These are phyloP conservation scores for Pseudodiploospora longispora DNA, from an alignment of 2,329 filamentous ascomycete genomes.

Conservation along the genomic window DNA sequence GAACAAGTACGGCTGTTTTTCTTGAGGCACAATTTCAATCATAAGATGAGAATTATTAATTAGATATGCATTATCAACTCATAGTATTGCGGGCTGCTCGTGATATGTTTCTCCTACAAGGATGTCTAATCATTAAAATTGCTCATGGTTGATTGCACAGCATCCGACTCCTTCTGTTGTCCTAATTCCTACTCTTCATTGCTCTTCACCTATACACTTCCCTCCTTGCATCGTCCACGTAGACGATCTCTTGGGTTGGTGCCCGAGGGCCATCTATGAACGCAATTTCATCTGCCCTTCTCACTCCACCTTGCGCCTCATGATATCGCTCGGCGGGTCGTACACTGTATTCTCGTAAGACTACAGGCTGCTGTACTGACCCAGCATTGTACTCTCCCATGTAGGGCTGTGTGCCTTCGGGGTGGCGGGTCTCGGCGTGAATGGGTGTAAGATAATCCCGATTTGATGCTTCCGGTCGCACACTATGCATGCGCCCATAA, in stretches of 20 bases:
- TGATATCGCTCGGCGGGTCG: conserved; percentile 38
- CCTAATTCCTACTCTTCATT: no score
- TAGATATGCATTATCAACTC: no score
- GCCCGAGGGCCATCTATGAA: conserved; percentile 37
- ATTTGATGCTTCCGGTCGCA: conserved; percentile 26
- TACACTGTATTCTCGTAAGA: conserved; percentile 29
- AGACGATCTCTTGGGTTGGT: conserved; percentile 35
- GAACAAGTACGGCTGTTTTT: no score
- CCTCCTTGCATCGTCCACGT: conserved; percentile 32
- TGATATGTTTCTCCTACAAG: no score
- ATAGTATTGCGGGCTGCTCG: no score
- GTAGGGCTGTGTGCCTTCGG: conserved; percentile 24
- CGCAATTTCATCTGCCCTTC: conserved; percentile 29
- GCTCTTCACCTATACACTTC: conserved; percentile 25
- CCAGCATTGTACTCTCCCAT: conserved; percentile 21
- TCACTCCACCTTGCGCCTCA: conserved; percentile 21
- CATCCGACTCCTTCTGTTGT: no score
- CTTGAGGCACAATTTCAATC: no score
- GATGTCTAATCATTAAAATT: no score
- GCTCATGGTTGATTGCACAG: no score
- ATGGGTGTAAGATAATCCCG: conserved; percentile 20
- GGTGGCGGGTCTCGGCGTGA: conserved; percentile 19
- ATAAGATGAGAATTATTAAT: no score
- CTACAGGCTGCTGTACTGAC: conserved; percentile 16
- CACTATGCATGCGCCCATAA: conserved; percentile 37